These are phyloP conservation scores for Metarhizium rileyi DNA, from an alignment of 2,329 filamentous ascomycete genomes.

Conservation along the genomic window DNA sequence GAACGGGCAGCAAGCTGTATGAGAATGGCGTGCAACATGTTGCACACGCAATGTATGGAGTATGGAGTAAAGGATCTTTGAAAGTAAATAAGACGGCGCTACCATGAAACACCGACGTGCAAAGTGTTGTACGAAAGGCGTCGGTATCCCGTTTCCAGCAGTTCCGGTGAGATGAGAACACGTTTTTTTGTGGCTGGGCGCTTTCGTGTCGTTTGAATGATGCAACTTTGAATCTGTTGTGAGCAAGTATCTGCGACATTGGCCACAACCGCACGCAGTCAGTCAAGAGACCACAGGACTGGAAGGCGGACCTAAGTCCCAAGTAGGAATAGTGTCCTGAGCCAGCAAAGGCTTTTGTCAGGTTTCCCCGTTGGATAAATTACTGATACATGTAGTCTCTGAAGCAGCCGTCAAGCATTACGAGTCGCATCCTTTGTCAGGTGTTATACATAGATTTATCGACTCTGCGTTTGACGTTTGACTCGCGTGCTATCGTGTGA, in stretches of 20 bases:
- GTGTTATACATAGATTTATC: neutral
- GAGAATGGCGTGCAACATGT: neutral
- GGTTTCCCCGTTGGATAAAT: neutral
- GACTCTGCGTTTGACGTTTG: constrained; percentile 1
- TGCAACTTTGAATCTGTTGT: constrained; percentile 1
- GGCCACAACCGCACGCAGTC: neutral
- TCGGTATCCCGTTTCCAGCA: constrained; percentile 14
- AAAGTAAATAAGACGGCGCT: neutral
- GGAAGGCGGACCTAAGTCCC: constrained; percentile 13
- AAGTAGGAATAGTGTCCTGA: constrained; percentile 8
- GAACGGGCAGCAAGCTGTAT: neutral
- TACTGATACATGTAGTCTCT: neutral
- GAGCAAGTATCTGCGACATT: neutral
- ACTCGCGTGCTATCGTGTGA: constrained; percentile 1
- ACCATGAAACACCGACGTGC: neutral
- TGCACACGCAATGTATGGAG: neutral
- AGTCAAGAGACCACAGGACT: neutral
- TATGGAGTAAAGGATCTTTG: too few relatives aligned
- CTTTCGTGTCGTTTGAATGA: neutral
- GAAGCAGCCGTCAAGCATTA: neutral
- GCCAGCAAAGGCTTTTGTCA: neutral
- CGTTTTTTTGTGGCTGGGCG: constrained; percentile 3
- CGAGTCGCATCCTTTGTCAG: neutral
- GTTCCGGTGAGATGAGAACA: constrained; percentile 7
- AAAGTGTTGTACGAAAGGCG: neutral